phyloP scores from a whole-genome alignment of 1,284 basidiomycete species.

The Stygiomarasmius scandens region DNA sequence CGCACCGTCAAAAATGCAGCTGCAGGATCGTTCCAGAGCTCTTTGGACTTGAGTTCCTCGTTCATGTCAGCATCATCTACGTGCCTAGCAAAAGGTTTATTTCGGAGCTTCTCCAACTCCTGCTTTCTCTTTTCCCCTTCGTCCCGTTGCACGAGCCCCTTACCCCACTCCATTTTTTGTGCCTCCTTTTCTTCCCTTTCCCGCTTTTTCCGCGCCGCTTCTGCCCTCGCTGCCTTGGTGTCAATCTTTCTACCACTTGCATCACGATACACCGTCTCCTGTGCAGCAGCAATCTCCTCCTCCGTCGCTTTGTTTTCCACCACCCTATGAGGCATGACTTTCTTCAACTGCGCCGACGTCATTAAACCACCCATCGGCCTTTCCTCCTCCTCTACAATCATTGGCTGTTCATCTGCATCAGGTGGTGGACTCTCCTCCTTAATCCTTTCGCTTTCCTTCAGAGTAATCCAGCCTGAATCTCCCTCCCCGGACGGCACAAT shows the following conservation, averaged over 20 bases:
- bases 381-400: slow-evolving; percentile 55
- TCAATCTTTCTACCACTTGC: slow-evolving; percentile 87
- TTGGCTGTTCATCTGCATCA: slow-evolving; percentile 70
- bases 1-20: slow-evolving; percentile 88
- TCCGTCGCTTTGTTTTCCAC: slow-evolving; percentile 44
- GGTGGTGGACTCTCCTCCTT: slow-evolving; percentile 55
- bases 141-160: slow-evolving; percentile 87
- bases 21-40: slow-evolving; percentile 95
- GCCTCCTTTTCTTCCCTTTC: slow-evolving; percentile 84
- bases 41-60: slow-evolving; percentile 75
- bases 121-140: slow-evolving; percentile 66
- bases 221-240: slow-evolving; percentile 79
- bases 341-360: slow-evolving; percentile 65
- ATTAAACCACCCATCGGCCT: slow-evolving; percentile 78
- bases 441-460: slow-evolving; percentile 44
- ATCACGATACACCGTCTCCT: slow-evolving; percentile 96
- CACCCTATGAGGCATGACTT: slow-evolving; percentile 48
- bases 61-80: slow-evolving; percentile 88
- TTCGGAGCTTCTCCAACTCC: slow-evolving; percentile 70
- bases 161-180: slow-evolving; percentile 95
- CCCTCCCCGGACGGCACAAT: slow-evolving; percentile 28
- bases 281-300: slow-evolving; percentile 64
- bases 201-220: slow-evolving; percentile 77
- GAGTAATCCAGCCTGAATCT: slow-evolving; percentile 60
- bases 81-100: slow-evolving; percentile 72